These are phyloP conservation scores for Leishmania aethiopica DNA, from an alignment of 208 protist species.

Conservation along the genomic window DNA sequence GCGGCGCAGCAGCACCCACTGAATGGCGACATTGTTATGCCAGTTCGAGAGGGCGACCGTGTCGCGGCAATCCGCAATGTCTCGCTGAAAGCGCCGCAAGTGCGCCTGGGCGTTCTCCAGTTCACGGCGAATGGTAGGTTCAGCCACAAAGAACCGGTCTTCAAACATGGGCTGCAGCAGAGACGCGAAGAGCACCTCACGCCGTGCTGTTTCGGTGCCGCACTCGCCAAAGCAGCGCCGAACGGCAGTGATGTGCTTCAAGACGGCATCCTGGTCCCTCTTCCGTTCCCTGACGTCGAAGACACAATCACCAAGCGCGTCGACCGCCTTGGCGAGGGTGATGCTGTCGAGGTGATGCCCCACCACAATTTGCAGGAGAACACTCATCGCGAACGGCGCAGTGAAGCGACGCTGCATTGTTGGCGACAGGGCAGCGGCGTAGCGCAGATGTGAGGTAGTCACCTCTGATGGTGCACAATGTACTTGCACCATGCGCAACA, in stretches of 20 bases:
- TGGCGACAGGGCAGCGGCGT: conserved; percentile 16
- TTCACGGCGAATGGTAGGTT: conserved; percentile 51
- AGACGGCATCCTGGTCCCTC: conserved; percentile 64
- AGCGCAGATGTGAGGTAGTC: background rate
- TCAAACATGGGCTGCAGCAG: conserved; percentile 68
- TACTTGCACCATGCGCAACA: conserved; percentile 79
- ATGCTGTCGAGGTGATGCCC: conserved; percentile 84
- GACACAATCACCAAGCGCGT: conserved; percentile 71
- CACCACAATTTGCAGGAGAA: conserved; percentile 77
- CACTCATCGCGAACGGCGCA: conserved; percentile 68
- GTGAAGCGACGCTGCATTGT: conserved; percentile 56
- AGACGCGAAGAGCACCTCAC: conserved; percentile 64
- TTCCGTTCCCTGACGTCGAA: conserved; percentile 56
- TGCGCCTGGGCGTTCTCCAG: conserved; percentile 67
- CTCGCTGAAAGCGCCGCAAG: conserved; percentile 67
- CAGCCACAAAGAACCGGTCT: conserved; percentile 61
- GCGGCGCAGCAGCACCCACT: conserved; percentile 62
- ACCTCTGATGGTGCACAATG: conserved; percentile 55
- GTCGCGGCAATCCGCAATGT: conserved; percentile 82
- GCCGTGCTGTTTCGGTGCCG: conserved; percentile 69
- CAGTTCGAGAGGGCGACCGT: conserved; percentile 83
- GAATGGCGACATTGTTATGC: conserved; percentile 84
- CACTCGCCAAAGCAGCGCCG: conserved; percentile 88
- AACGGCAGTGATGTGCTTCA: conserved; percentile 73
- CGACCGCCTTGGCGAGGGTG: conserved; percentile 61